Evolutionary conservation across 164 flowering plant species (phyloP).

Genomic region (Kingdonia uniflora): DNA sequence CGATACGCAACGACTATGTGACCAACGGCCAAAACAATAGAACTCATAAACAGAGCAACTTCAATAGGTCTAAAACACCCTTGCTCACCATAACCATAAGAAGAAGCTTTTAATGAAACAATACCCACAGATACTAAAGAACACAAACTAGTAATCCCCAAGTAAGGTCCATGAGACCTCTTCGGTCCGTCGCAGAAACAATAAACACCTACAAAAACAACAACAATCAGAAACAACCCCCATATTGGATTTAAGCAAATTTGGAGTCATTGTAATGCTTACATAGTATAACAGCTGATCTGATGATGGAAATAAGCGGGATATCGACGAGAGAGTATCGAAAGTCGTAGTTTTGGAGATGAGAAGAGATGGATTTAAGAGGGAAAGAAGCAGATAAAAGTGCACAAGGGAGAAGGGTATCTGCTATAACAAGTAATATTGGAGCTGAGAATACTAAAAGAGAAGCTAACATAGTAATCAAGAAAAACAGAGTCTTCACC

Average conservation of each 20-base stretch:
- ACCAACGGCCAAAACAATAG: conserved; percentile 55
- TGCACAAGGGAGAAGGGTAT: conserved; percentile 60
- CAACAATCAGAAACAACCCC: not conserved
- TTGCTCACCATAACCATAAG: conserved; percentile 35
- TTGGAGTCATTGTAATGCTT: not conserved
- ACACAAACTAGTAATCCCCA: conserved; percentile 58
- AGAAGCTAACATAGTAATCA: conserved; percentile 57
- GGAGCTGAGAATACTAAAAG: conserved; percentile 80
- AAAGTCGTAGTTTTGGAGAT: conserved; percentile 57
- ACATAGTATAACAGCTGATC: conserved; percentile 51
- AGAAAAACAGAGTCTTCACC: conserved; percentile 64
- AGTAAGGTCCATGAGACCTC: conserved; percentile 66
- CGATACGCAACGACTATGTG: conserved; percentile 78
- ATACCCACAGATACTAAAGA: conserved; percentile 52
- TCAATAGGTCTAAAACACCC: conserved; percentile 26
- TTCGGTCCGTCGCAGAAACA: conserved; percentile 80
- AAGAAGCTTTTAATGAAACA: conserved; percentile 66
- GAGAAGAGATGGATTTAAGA: conserved; percentile 25
- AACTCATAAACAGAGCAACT: conserved; percentile 50
- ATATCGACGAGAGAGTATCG: conserved; percentile 68
- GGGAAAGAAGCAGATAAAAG: conserved; percentile 55
- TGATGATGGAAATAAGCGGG: conserved; percentile 60
- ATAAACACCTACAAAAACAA: conserved; percentile 49
- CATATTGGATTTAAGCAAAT: not conserved
- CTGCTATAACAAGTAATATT: conserved; percentile 50